Percentiles rank a stretch among this genome's conserved stretches.
Evolutionary conservation across 495 filamentous ascomycete genomes (phyloP).

Genomic region (Annulohypoxylon maeteangense): DNA sequence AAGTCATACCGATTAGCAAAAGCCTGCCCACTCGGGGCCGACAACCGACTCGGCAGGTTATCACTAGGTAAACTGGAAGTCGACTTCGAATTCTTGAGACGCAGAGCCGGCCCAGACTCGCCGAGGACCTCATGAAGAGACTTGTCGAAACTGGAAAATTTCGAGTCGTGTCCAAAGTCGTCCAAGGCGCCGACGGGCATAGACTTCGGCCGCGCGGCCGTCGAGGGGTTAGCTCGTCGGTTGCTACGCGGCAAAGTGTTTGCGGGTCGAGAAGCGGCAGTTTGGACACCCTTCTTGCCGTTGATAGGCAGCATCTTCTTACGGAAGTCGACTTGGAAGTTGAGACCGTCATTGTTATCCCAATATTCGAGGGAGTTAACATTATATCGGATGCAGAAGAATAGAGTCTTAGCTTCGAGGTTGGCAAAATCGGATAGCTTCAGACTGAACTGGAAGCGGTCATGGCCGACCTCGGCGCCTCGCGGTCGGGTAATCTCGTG

Average conservation of each 20-base stretch:
- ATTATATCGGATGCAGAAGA: conserved; percentile 89
- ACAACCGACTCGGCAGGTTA: conserved; percentile 57
- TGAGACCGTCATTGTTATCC: conserved; percentile 89
- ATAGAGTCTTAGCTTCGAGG: conserved; percentile 87
- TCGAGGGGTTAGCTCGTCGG: conserved; percentile 61
- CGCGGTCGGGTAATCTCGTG: conserved; percentile 74
- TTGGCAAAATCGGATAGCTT: conserved; percentile 91
- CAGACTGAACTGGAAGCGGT: conserved; percentile 93
- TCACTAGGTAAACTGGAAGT: conserved; percentile 59
- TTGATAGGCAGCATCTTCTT: conserved; percentile 73
- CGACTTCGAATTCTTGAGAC: conserved; percentile 64
- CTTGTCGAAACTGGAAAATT: conserved; percentile 66
- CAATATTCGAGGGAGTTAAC: conserved; percentile 89
- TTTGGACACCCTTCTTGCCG: conserved; percentile 62
- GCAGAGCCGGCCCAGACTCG: conserved; percentile 57
- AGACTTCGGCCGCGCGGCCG: conserved; percentile 65
- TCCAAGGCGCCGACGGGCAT: conserved; percentile 70
- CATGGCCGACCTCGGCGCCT: conserved; percentile 73
- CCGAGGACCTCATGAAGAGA: conserved; percentile 65
- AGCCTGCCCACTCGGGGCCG: conserved; percentile 73
- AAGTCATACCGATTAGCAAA: conserved; percentile 96
- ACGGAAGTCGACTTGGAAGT: conserved; percentile 92
- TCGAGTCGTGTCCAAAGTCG: conserved; percentile 71
- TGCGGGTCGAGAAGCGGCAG: conserved; percentile 64
- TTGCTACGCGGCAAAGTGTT: conserved; percentile 81